These are phyloP conservation scores for Phytophthora cryptogea DNA, from an alignment of 352 stramenopile genomes.

Conservation along the genomic window DNA sequence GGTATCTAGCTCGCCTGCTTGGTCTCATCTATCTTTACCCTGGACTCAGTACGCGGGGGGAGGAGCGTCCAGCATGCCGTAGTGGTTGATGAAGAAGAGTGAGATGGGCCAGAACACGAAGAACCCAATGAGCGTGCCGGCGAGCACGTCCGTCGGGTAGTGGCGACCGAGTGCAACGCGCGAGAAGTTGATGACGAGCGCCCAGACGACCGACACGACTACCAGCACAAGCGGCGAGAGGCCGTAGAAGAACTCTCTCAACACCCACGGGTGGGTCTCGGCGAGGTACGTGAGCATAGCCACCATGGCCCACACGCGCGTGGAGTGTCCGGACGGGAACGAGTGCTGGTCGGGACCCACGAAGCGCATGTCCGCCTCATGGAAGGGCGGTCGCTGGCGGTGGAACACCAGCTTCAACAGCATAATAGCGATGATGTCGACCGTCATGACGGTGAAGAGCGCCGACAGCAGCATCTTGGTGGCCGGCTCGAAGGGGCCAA, in stretches of 20 bases:
- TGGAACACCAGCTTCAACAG: constrained; percentile 79
- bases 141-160: constrained; percentile 81
- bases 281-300: constrained; percentile 66
- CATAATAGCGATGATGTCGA: constrained; percentile 82
- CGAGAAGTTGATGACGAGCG: constrained; percentile 73
- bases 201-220: constrained; percentile 58
- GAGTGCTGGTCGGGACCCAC: constrained; percentile 85
- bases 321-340: constrained; percentile 85
- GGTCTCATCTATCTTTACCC: constrained; percentile 1
- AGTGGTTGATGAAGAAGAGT: constrained; percentile 37
- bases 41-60: constrained; percentile 16
- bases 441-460: constrained; percentile 47
- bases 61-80: constrained; percentile 27
- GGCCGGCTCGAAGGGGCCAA: constrained; percentile 34
- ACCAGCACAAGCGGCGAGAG: constrained; percentile 45
- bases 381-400: constrained; percentile 72
- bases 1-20: constrained; percentile 5
- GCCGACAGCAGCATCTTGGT: constrained; percentile 45
- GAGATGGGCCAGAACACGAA: constrained; percentile 67
- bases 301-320: constrained; percentile 74
- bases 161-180: constrained; percentile 82
- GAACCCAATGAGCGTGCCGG: constrained; percentile 63
- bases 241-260: constrained; percentile 57
- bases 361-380: constrained; percentile 73
- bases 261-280: constrained; percentile 45